These are phyloP conservation scores for Tephrocybe sp. DNA, from an alignment of 768 basidiomycete species.

Conservation along the genomic window DNA sequence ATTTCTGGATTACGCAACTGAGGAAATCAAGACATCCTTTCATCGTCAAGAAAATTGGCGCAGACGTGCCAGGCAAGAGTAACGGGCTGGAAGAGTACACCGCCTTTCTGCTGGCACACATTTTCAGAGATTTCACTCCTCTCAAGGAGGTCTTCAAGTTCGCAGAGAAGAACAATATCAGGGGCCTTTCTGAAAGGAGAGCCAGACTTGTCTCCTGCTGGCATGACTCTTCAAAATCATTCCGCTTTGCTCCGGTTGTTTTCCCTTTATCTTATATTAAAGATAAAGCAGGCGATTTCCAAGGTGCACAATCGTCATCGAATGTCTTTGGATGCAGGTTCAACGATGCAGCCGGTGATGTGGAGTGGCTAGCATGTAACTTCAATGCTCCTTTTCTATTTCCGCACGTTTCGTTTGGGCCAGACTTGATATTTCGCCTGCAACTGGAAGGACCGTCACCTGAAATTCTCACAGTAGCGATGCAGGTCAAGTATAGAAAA, in stretches of 20 bases:
- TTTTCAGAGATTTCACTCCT: background rate
- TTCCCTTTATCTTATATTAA: background rate
- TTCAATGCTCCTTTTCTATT: background rate
- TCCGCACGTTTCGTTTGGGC: no score
- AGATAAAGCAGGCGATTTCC: no score
- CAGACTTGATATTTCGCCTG: no score
- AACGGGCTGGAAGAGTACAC: background rate
- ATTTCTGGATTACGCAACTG: background rate
- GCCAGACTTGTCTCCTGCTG: constrained; percentile 4
- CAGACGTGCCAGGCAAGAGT: background rate
- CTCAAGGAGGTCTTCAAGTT: background rate
- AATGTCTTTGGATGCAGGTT: background rate
- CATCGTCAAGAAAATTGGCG: background rate
- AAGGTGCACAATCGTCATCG: background rate
- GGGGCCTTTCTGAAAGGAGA: background rate
- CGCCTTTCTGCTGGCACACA: background rate
- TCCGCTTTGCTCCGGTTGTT: constrained; percentile 1
- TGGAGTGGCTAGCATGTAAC: background rate
- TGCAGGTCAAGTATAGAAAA: no score
- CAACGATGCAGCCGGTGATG: background rate
- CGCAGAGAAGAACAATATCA: background rate
- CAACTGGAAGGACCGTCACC: no score
- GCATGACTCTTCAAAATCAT: background rate
- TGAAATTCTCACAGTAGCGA: no score
- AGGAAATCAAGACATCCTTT: background rate